phyloP scores from a whole-genome alignment of 2,329 filamentous ascomycete species.

The Ilyonectria mors-panacis region DNA sequence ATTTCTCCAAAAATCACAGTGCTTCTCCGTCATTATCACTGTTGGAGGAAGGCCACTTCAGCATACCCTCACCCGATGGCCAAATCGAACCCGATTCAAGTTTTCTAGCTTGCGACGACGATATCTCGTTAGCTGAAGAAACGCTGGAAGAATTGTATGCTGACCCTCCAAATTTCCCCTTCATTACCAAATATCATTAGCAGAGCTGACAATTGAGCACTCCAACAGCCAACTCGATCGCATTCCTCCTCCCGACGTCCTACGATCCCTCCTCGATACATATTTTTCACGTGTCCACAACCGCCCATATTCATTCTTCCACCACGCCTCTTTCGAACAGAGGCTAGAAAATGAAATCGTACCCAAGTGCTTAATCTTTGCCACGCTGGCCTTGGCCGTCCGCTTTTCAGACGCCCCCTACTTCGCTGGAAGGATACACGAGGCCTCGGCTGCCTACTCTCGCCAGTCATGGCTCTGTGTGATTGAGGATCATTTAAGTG shows the following conservation, averaged over 20 bases:
- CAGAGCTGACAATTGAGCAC: not conserved
- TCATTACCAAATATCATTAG: not conserved
- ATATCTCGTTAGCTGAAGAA: not conserved
- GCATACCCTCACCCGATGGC: not conserved
- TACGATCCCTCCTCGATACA: conserved; percentile 47
- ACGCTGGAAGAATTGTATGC: not conserved
- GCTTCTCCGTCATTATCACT: not conserved
- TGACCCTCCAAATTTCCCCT: not conserved
- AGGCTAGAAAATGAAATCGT: conserved; percentile 6
- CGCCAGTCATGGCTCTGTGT: conserved; percentile 31
- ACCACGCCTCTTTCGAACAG: conserved; percentile 21
- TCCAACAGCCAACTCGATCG: conserved; percentile 15
- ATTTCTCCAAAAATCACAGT: not conserved
- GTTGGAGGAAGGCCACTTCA: not conserved
- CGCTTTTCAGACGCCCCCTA: conserved; percentile 24
- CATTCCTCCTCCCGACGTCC: conserved; percentile 17
- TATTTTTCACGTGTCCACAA: conserved; percentile 51
- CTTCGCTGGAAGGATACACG: conserved; percentile 19
- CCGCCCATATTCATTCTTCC: conserved; percentile 41
- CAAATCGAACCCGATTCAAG: not conserved
- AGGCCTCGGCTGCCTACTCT: conserved; percentile 30
- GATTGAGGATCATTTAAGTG: conserved; percentile 31
- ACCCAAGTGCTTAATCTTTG: conserved; percentile 24
- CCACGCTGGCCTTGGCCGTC: conserved; percentile 17
- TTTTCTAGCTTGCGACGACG: not conserved